Base-by-base conservation (phyloP, 176 grass and related monocot genomes). In the Phoenix roebelenii region DNA sequence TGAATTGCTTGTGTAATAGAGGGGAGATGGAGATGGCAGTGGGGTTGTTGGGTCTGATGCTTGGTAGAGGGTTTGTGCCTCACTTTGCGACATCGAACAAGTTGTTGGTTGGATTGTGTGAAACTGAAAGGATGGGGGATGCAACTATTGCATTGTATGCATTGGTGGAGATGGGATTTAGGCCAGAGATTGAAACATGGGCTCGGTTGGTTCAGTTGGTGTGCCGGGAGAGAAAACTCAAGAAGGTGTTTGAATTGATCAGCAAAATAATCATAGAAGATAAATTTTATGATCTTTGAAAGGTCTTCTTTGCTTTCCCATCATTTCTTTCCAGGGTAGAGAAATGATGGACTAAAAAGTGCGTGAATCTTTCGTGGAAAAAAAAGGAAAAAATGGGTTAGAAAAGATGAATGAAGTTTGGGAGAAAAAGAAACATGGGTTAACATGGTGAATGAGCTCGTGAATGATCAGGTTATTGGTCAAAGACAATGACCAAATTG, bases 81-180 rank as follows among this genome's bases (percentile, higher is more conserved):
- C 86, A 96, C 63, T 87, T 82, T 80, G 83, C 80, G 7, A 61
- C 83, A 5, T 90, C 92, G 52, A 96, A 96, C 69, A 76, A 63
- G 7, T 39, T 96, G 64, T 67, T 96, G 61, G 71, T 88, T 68
- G 77, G 83, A 67, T 55, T 96, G 16, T 90, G 92, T 54, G 62
- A 90, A 71, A 25, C 57, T 22, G 86, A 77, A 16, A 76, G 72
- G 9, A 68, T 96, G 23, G 56, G 49, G 9, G 83, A 90, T 78
- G 92, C 92, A 1, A 87, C 75, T 1, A 32, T 53, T 2, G 80
- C 86, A 58, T 77, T 90, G 35, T 82, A 66, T 80, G 92, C 83
- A 72, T 68, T 96, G 72, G 64, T 57, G 25, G 66, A 72, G 44
- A 53, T 50, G 66, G 86, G 92, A 3, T 96, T 90, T 69, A 65